These are phyloP conservation scores for Blepharisma japonicum DNA, from an alignment of 73 alveolate species.

Conservation along the genomic window DNA sequence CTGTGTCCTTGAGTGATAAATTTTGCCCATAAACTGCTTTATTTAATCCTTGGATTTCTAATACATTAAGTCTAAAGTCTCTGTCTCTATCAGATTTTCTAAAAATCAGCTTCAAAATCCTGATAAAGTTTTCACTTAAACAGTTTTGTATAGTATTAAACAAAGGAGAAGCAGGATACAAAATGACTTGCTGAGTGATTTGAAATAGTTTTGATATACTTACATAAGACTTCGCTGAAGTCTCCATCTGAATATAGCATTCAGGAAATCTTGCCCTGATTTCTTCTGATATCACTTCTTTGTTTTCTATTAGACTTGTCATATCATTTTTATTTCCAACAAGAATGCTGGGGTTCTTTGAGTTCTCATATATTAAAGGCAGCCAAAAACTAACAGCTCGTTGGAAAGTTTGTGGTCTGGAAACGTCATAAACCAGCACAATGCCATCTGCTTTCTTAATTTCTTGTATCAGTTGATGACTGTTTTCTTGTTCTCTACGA, in stretches of 20 bases:
- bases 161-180: neutral
- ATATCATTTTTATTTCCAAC: conserved; percentile 18
- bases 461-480: neutral
- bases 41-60: neutral
- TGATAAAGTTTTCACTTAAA: conserved; percentile 2
- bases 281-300: neutral
- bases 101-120: neutral
- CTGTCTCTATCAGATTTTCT: conserved; percentile 3
- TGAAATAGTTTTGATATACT: neutral
- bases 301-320: neutral
- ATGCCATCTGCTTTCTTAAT: neutral
- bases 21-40: neutral
- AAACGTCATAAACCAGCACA: conserved; percentile 2
- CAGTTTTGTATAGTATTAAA: neutral
- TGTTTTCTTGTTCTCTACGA: neutral
- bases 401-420: conserved; percentile 10
- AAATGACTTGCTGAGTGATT: neutral
- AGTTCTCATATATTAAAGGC: neutral
- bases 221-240: conserved; percentile 9
- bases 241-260: neutral
- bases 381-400: neutral
- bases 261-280: neutral
- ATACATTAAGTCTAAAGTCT: neutral
- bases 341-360: neutral
- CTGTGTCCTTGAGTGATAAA: neutral